Base-by-base conservation (phyloP, 352 stramenopile species). In the Phytophthora megakarya region DNA sequence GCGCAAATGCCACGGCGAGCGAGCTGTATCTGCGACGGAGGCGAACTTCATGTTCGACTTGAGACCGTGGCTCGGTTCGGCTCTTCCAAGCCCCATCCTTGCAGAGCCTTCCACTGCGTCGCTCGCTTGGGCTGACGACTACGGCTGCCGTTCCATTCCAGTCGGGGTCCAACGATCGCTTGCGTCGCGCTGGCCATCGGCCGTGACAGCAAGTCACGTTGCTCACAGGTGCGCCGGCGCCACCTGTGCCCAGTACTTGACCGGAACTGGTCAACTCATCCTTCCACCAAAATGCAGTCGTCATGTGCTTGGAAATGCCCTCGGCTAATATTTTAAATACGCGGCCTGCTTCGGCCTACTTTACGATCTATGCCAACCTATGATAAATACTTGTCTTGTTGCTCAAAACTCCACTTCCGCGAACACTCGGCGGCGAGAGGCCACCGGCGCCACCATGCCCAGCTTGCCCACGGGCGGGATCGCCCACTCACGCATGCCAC, bases 401-500 rank as follows among this genome's bases (percentile, higher is more conserved):
- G 15, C 13, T 81, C 52, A 81, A 54, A 93, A 89, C 61, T 93
- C 81, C 43, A 93, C 85, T 47, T 93, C 83, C 7, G 85, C 83
- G 52, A 92, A 93, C 28, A 93, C 85, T 33, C 85, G 73, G 19
- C 82, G 75, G 12, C 85, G 62, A 1, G 77, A 80, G 18, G 83
- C 61, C 48, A 90, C 67, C 3, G 78, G 59, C 10, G 71, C 65
- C 35, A 67, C 61, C 30, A 69, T 60, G 5, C 71, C 68, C 5
- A 87, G 53, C 57, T 82, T 88, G 18, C 59, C 66, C 10, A 87
- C 70, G 33, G 64, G 62, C 23, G 77, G 74, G 30, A 84, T 72
- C 16, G 51, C 63, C 51, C 80, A 80, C 45, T 88, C 80, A 26
- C 63, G 51, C 55, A 76, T 70, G 25, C 74, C 71, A 56, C 73